Evolutionary conservation across 176 grass and related monocot genomes (phyloP).

Genomic region (Tillandsia fasciculata): DNA sequence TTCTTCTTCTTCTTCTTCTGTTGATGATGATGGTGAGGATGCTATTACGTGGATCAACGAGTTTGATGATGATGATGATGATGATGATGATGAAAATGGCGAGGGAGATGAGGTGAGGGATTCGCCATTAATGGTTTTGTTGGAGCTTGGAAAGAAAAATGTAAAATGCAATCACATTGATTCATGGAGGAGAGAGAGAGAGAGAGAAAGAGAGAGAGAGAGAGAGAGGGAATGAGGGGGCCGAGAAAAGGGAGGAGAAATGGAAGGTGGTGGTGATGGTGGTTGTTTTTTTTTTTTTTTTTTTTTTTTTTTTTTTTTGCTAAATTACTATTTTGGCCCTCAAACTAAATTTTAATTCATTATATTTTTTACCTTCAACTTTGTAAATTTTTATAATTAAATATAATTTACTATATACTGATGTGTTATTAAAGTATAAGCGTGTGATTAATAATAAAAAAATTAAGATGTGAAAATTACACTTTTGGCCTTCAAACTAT

Average conservation of each 20-base stretch:
- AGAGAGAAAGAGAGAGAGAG: conserved; percentile 20
- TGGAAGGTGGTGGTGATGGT: conserved; percentile 17
- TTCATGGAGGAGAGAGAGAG: conserved; percentile 25
- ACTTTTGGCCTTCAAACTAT: too few species aligned
- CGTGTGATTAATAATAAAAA: too few species aligned
- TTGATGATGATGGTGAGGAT: background rate
- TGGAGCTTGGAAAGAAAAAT: conserved; percentile 15
- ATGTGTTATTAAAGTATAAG: too few species aligned
- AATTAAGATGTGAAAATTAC: too few species aligned
- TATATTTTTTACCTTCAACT: too few species aligned
- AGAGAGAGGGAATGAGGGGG: conserved; percentile 3
- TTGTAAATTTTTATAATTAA: too few species aligned
- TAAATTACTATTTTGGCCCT: too few species aligned
- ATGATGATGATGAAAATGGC: too few species aligned
- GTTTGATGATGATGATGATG: too few species aligned
- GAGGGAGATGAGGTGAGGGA: background rate
- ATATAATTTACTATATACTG: too few species aligned
- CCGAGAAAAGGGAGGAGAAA: conserved; percentile 11
- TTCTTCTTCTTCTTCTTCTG: background rate
- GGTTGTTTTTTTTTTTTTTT: conserved; percentile 15
- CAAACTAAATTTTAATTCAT: too few species aligned
- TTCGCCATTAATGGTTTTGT: conserved; percentile 11
- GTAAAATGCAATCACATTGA: conserved; percentile 29
- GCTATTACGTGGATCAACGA: background rate
- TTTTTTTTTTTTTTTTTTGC: conserved; percentile 2